Evolutionary conservation across 2,329 filamentous ascomycete genomes (phyloP), one percentile per base, ranked within the genome.

Genomic region (Pyrenochaeta sp.): DNA sequence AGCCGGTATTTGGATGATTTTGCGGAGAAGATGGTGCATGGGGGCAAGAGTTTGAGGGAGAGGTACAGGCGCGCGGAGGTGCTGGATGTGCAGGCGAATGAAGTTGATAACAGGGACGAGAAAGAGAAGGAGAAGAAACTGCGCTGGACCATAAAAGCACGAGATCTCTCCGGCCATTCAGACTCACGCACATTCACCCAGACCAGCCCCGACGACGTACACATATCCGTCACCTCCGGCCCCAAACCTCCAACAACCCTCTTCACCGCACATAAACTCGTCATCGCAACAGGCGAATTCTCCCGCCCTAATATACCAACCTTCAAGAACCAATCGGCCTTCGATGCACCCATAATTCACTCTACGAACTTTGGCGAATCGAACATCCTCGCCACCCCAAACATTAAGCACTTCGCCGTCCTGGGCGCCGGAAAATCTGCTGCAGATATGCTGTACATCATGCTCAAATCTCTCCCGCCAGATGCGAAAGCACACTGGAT

Each of bases 391-490:
- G 35, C 40, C 8, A 20, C 39, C 21, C 11, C 42, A 13, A 36
- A 44, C 9, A 39, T 64, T 10, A 48, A 60, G 34, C 52, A 65
- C 23, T 35, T 72, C 21, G 42, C 62, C 3, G 61, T 74, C 1
- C 28, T 72, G 10, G 71, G 72, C 10, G 71, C 55, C 3, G 68
- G 62, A 9, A 73, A 74, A 35, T 74, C 71, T 6, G 58, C 71
- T 5, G 71, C 67, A 13, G 72, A 74, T 44, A 65, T 73, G 53
- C 63, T 67, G 1, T 74, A 74, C 40, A 61, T 65, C 24, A 47
- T 53, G 7, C 60, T 58, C 18, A 71, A 71, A 48, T 59, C 58
- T 2, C n/a, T 34, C 4, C 19, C 31, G 4, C 31, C 31, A 14
- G 60, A 58, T 11, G 71, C 69, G 34, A 55, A 31, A 0, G 67